Evolutionary conservation across 2,329 filamentous ascomycete species (phyloP), one percentile per base, ranked within the genome.

Genomic region (Thelonectria blattea): DNA sequence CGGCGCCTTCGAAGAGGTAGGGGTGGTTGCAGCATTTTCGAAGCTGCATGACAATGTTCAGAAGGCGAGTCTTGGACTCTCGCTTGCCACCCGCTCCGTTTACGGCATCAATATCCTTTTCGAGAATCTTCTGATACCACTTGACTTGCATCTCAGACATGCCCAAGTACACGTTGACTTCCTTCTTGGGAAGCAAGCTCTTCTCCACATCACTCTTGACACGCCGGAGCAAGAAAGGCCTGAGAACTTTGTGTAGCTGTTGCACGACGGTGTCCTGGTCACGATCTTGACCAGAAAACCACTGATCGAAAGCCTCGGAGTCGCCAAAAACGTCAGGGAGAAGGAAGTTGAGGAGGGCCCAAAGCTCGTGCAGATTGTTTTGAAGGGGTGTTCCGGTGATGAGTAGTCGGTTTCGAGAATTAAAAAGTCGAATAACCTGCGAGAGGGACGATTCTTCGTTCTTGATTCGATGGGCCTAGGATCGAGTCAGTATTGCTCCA

Each of bases 91-190:
- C 92, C 30, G 94, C 95, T 62, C 95, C 95, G 68, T 99, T 99
- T 71, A 99, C 94, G 14, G 95, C 95, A 76, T 99, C 95, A 63
- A 99, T 99, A 72, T 99, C 95, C 79, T 98, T 99, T 73, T 99
- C 95, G 3, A 99, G 82, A 69, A 99, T 99, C 80, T 97, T 98
- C 76, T 97, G 91, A 74, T 99, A 99, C 94, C 95, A 99, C 74
- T 95, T 96, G 68, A 97, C 87, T 76, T 99, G 95, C 95, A 99
- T 99, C 59, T 97, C 93, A 1, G 95, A 93, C 94, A 99, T 97
- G 67, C 94, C 95, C 67, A 99, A 90, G 73, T 98, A 99, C 27
- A 99, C 79, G 67, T 99, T 99, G 72, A 98, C 81, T 76, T 99
- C 95, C 77, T 98, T 97, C 83, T 99, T 99, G 2, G 95, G 95